Evolutionary conservation across 1,139 yeast genomes (phyloP).

Genomic region (Protomyces lactucae-debilis): DNA sequence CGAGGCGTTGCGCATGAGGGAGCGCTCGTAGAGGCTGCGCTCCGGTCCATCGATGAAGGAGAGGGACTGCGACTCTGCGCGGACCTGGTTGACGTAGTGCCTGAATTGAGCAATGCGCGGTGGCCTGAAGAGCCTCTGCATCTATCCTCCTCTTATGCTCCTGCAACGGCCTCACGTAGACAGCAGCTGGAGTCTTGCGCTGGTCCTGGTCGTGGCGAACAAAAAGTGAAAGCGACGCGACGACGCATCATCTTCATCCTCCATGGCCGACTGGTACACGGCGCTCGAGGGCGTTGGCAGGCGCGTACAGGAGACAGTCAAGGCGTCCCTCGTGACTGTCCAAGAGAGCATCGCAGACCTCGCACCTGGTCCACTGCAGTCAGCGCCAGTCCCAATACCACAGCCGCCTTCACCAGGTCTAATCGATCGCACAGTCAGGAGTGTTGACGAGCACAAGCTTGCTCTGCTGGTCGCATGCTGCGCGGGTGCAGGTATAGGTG

Average conservation of each 20-base stretch:
- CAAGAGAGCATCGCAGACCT: constrained; percentile 4
- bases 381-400: neutral
- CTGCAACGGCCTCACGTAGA: neutral
- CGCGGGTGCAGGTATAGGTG: constrained; percentile 9
- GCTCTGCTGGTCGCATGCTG: neutral
- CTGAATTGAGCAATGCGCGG: neutral
- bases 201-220: too few species aligned
- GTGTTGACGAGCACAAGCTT: constrained; percentile 8
- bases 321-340: neutral
- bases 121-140: neutral
- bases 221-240: too few species aligned
- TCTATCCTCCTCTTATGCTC: neutral
- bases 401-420: constrained; percentile 7
- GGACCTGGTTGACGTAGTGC: neutral
- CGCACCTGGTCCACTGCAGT: neutral
- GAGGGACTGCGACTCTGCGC: neutral
- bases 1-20: constrained; percentile 6
- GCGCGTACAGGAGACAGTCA: neutral
- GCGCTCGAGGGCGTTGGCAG: neutral
- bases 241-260: neutral
- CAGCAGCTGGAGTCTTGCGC: neutral
- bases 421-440: neutral
- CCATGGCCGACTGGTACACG: constrained; percentile 19
- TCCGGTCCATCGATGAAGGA: constrained; percentile 9
- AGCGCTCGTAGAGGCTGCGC: constrained; percentile 11